Percentiles rank a stretch among this genome's conserved stretches.
Conservation (phyloP, 495 filamentous ascomycete species). For the Usnea hakonensis region DNA sequence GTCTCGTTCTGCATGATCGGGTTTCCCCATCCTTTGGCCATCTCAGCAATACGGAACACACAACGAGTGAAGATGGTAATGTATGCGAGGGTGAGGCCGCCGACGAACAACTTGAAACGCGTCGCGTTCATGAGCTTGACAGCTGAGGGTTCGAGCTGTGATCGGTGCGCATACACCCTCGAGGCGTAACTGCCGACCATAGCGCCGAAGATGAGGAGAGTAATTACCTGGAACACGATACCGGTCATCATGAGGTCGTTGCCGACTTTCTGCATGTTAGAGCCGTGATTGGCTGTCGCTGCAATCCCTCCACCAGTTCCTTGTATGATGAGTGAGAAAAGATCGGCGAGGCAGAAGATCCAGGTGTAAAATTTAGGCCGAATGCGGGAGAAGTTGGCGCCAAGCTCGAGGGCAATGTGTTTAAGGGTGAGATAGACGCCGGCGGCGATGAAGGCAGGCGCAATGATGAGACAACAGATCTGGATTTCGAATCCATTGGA, state of each 20-base stretch:
- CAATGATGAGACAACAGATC: constrained; percentile 59
- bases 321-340: constrained; percentile 56
- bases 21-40: constrained; percentile 64
- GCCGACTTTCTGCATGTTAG: constrained; percentile 34
- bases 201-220: constrained; percentile 48
- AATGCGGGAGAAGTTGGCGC: constrained; percentile 46
- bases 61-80: constrained; percentile 56
- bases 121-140: constrained; percentile 31
- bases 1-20: constrained; percentile 58
- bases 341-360: constrained; percentile 60
- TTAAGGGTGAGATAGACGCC: constrained; percentile 63
- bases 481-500: constrained; percentile 54
- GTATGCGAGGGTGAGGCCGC: constrained; percentile 49
- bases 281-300: constrained; percentile 24
- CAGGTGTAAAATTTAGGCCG: constrained; percentile 54
- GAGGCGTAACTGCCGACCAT: constrained; percentile 19
- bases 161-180: constrained; percentile 6
- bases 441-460: constrained; percentile 57
- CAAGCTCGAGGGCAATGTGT: constrained; percentile 50
- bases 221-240: constrained; percentile 61
- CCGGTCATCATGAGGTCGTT: constrained; percentile 65
- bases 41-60: constrained; percentile 62
- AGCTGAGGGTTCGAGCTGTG: constrained; percentile 19
- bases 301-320: constrained; percentile 58
- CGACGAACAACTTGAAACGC: constrained; percentile 46